Conservation (phyloP, 179 eudicot genomes). For the Drosera spatulata region DNA sequence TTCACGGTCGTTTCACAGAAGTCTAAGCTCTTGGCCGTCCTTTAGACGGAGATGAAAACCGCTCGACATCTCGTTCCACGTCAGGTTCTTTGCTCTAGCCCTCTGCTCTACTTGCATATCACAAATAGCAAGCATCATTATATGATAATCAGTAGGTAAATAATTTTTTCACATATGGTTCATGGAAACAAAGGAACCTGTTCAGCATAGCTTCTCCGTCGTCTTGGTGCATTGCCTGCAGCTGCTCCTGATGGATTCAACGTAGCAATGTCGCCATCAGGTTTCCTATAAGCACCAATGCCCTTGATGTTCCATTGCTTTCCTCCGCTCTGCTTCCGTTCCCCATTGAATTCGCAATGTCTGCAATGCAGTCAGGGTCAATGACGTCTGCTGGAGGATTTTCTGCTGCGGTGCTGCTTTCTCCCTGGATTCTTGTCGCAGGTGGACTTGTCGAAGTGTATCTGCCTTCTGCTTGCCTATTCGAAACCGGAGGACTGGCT, state of each 20-base stretch:
- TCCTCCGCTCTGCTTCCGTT: slow-evolving; percentile 4
- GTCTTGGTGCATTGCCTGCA: neutral
- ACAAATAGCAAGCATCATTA: neutral
- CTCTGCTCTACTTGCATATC: neutral
- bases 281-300: neutral
- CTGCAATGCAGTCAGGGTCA: neutral
- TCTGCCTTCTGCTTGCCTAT: neutral
- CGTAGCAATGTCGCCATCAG: no score
- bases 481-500: neutral
- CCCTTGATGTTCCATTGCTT: slow-evolving; percentile 1
- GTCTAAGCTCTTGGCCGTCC: neutral
- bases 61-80: neutral
- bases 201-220: neutral
- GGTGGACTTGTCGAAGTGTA: slow-evolving; percentile 7
- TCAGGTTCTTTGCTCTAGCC: neutral
- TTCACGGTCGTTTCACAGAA: neutral
- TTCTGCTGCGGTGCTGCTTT: neutral
- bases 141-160: neutral
- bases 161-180: neutral
- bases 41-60: neutral
- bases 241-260: slow-evolving; percentile 3
- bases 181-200: slow-evolving; percentile 19
- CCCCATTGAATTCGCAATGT: neutral
- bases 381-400: neutral
- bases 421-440: neutral